Evolutionary conservation across 2,329 filamentous ascomycete species (phyloP), one percentile per base, ranked within the genome.

Genomic region (Arachnomyces sp.): DNA sequence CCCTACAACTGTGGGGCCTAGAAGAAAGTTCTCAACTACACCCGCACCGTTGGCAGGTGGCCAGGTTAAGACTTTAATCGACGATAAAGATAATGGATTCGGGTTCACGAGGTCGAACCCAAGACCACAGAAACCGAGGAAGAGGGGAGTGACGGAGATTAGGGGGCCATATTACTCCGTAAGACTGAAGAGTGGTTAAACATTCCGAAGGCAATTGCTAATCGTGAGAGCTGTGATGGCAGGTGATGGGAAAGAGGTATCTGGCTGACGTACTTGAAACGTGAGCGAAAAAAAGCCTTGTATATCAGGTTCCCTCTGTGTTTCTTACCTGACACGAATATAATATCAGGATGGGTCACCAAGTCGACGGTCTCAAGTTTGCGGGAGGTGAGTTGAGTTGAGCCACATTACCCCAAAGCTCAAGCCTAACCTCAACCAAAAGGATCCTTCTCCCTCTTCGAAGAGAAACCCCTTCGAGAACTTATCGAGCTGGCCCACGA

Each of bases 281-380:
- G 64, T 70, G 50, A 57, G 55, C 15, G 17, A 37, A n/a, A n/a
- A n/a, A n/a, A n/a, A n/a, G n/a, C n/a, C n/a, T n/a, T n/a, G n/a
- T n/a, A n/a, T n/a, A n/a, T n/a, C n/a, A n/a, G n/a, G n/a, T n/a
- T n/a, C n/a, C n/a, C n/a, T n/a, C n/a, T n/a, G n/a, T n/a, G n/a
- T n/a, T n/a, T n/a, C n/a, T n/a, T n/a, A n/a, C n/a, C n/a, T n/a
- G n/a, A n/a, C n/a, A n/a, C n/a, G n/a, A n/a, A n/a, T n/a, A n/a
- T n/a, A n/a, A n/a, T n/a, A 16, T 20, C 44, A 71, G 66, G 2
- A 73, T 75, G 71, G 71, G 70, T 0, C 57, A 67, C 15, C 68
- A 76, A 53, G 64, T 76, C 3, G 72, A 76, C 48, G 72, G 73
- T 0, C 59, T 77, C 34, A 75, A 76, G 44, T 76, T 76, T 48